Evolutionary conservation across 345 rosid genomes (phyloP).

Genomic region (Corchorus capsularis): DNA sequence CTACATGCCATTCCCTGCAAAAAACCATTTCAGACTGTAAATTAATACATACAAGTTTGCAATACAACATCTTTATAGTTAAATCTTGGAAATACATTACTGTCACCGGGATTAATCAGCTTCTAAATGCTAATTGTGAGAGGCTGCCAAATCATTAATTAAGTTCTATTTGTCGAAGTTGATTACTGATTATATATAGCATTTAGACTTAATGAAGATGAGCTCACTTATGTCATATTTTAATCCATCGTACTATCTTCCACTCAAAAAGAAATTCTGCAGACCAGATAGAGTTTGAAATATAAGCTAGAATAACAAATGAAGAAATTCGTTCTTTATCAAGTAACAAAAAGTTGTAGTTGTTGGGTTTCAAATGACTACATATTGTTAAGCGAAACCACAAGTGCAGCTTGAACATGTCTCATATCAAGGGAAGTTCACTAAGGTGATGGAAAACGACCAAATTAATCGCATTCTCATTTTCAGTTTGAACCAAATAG

Average conservation of each 20-base stretch:
- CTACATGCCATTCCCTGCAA: slow-evolving; percentile 93
- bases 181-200: neutral
- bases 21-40: slow-evolving; percentile 1
- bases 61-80: neutral
- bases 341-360: too few relatives aligned
- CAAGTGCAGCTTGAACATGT: neutral
- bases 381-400: neutral
- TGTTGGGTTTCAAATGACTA: neutral
- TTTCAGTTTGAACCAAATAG: too few relatives aligned
- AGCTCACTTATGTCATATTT: neutral
- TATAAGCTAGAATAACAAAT: too few relatives aligned
- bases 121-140: neutral
- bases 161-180: neutral
- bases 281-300: too few relatives aligned
- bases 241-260: neutral
- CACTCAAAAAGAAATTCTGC: too few relatives aligned
- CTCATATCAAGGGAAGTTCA: neutral
- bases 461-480: too few relatives aligned
- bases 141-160: neutral
- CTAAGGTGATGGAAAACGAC: neutral
- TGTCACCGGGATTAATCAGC: neutral
- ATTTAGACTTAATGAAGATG: neutral
- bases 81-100: neutral
- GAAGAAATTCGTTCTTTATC: too few relatives aligned
- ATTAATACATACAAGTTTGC: neutral